Conservation (phyloP, 2,329 filamentous ascomycete species). For the Epichloe amarillans region DNA sequence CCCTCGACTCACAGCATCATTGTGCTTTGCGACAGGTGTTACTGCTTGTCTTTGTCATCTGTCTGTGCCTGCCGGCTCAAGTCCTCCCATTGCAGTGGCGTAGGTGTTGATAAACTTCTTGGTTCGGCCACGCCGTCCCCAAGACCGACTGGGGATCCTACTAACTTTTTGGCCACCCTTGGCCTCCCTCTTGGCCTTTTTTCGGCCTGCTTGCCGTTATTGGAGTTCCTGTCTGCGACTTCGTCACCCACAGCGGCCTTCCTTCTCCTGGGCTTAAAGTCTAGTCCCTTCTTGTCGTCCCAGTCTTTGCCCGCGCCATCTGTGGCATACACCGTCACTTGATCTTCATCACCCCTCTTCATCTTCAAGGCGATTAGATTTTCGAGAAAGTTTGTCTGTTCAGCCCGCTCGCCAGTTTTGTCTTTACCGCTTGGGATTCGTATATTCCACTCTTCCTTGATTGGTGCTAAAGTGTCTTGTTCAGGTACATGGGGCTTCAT, state of each 20-base stretch:
- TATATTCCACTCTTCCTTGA: slow-evolving; percentile 30
- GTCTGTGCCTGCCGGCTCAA: slow-evolving; percentile 5
- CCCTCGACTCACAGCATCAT: too few relatives aligned
- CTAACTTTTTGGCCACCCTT: slow-evolving; percentile 1
- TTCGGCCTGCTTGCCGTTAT: slow-evolving; percentile 8
- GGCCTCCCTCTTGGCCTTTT: background rate
- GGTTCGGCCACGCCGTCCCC: slow-evolving; percentile 7
- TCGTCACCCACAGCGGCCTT: slow-evolving; percentile 1
- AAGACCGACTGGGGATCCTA: slow-evolving; percentile 10
- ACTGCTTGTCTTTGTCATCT: too few relatives aligned
- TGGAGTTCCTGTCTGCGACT: background rate
- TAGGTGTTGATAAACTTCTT: slow-evolving; percentile 19
- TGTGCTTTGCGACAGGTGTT: too few relatives aligned
- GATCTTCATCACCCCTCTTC: slow-evolving; percentile 49
- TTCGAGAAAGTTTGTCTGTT: slow-evolving; percentile 47
- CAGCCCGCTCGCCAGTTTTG: slow-evolving; percentile 32
- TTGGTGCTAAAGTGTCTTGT: slow-evolving; percentile 23
- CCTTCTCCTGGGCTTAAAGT: slow-evolving; percentile 23
- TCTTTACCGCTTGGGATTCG: slow-evolving; percentile 32
- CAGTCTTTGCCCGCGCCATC: slow-evolving; percentile 29
- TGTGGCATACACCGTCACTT: slow-evolving; percentile 46
- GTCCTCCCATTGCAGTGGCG: slow-evolving; percentile 22
- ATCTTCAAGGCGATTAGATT: slow-evolving; percentile 52
- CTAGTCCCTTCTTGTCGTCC: slow-evolving; percentile 27
- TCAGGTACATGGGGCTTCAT: slow-evolving; percentile 33